A percentile compares a stretch with the other conserved stretches of the same genome.
Evolutionary conservation across 352 stramenopile species (phyloP).

Genomic region (Pythium angustatum): DNA sequence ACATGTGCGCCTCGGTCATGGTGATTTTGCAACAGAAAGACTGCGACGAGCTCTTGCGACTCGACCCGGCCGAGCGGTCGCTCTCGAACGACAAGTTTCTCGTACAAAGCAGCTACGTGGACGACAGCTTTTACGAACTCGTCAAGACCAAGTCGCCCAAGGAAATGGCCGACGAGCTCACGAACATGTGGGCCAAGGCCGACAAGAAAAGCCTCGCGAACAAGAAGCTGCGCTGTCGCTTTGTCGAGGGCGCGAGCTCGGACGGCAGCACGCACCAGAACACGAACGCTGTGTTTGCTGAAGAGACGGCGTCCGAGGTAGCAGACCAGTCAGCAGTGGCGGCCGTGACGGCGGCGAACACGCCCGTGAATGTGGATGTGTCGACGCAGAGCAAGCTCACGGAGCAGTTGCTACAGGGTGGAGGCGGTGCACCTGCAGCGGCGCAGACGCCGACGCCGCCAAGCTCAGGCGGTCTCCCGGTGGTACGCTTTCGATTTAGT

Average conservation of each 20-base stretch:
- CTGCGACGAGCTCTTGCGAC: slow-evolving; percentile 80
- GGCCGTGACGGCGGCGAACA: background rate
- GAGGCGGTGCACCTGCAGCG: background rate
- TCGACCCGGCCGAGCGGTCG: slow-evolving; percentile 76
- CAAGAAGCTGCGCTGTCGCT: slow-evolving; percentile 89
- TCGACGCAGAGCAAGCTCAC: slow-evolving; percentile 12
- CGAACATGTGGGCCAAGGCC: slow-evolving; percentile 81
- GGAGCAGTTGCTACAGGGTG: background rate
- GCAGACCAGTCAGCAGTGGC: background rate
- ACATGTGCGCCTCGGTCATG: slow-evolving; percentile 77
- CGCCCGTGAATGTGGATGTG: slow-evolving; percentile 3
- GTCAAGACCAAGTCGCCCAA: slow-evolving; percentile 87
- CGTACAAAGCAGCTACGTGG: slow-evolving; percentile 84
- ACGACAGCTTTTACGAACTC: slow-evolving; percentile 84
- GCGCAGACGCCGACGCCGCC: background rate
- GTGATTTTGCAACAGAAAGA: slow-evolving; percentile 90
- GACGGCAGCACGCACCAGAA: slow-evolving; percentile 14
- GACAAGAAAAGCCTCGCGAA: slow-evolving; percentile 82
- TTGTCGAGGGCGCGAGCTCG: slow-evolving; percentile 53
- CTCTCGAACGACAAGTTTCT: slow-evolving; percentile 91
- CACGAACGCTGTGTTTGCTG: background rate
- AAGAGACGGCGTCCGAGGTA: background rate
- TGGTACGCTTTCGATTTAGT: slow-evolving; percentile 12
- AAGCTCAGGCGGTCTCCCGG: background rate
- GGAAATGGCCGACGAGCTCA: slow-evolving; percentile 87